Evolutionary conservation across 805 yeast species (phyloP).

Genomic region (Torulaspora quercuum): DNA sequence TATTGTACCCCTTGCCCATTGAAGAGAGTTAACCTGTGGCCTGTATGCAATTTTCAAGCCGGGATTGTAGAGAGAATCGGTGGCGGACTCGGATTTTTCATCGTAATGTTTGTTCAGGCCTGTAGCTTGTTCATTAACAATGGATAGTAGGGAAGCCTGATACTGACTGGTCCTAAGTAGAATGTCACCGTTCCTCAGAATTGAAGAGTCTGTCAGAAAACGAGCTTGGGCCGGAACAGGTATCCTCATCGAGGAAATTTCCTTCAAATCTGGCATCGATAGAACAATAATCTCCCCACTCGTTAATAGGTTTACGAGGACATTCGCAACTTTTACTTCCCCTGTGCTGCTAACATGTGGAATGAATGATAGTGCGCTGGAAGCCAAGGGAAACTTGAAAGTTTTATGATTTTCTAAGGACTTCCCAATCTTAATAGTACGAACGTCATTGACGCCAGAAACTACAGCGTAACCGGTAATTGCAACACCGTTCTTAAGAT

Average conservation of each 20-base stretch:
- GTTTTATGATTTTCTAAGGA: constrained; percentile 14
- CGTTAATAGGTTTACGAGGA: constrained; percentile 43
- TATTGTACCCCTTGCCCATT: constrained; percentile 81
- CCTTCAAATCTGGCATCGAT: constrained; percentile 60
- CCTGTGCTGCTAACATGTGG: constrained; percentile 17
- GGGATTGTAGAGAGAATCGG: constrained; percentile 67
- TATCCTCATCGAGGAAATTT: constrained; percentile 46
- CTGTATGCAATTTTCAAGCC: constrained; percentile 67
- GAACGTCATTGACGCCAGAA: constrained; percentile 53
- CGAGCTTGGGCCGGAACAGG: constrained; percentile 42
- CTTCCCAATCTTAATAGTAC: constrained; percentile 18
- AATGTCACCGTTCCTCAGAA: constrained; percentile 51
- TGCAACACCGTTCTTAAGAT: constrained; percentile 56
- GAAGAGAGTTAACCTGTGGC: constrained; percentile 74
- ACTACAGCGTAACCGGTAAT: constrained; percentile 58
- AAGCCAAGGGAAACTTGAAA: constrained; percentile 26
- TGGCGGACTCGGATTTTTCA: constrained; percentile 14
- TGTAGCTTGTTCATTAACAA: constrained; percentile 16
- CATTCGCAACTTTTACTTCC: constrained; percentile 42
- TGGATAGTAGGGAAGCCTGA: constrained; percentile 48
- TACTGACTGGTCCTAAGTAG: constrained; percentile 52
- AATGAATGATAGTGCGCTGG: constrained; percentile 50
- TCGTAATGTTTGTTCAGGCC: constrained; percentile 23
- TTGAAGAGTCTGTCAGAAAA: constrained; percentile 42
- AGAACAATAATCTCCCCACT: constrained; percentile 44